Evolutionary conservation across 306 rosid genomes (phyloP).

Genomic region (Sicyos baderoa): DNA sequence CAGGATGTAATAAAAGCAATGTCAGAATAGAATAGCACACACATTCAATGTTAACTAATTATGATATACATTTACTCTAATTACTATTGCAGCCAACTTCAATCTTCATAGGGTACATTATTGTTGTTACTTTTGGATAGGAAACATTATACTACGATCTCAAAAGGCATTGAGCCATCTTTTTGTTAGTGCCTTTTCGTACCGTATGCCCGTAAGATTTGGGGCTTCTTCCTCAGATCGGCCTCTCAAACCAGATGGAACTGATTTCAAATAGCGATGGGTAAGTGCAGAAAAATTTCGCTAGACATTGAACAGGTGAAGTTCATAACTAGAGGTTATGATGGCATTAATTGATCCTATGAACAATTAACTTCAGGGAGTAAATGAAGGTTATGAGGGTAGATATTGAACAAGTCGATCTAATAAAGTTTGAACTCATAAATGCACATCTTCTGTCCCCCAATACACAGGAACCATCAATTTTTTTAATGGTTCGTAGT

Average conservation of each 20-base stretch:
- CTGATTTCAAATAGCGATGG: background rate
- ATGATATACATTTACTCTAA: background rate
- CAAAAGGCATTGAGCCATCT: background rate
- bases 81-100: background rate
- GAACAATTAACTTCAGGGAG: background rate
- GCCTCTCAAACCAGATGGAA: background rate
- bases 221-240: background rate
- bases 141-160: background rate
- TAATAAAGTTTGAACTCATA: background rate
- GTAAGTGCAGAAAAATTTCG: background rate
- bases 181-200: background rate
- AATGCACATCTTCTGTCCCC: background rate
- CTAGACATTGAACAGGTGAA: background rate
- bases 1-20: constrained; percentile 4
- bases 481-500: background rate
- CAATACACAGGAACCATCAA: background rate
- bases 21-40: background rate
- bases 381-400: background rate
- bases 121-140: background rate
- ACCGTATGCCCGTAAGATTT: background rate
- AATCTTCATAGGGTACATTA: background rate
- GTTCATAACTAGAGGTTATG: background rate
- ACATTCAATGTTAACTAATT: background rate
- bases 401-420: constrained; percentile 3
- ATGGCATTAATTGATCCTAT: background rate